A percentile compares a stretch with the other conserved stretches of the same genome.
Conservation (phyloP, 2,329 filamentous ascomycete genomes). For the Claviceps capensis region DNA sequence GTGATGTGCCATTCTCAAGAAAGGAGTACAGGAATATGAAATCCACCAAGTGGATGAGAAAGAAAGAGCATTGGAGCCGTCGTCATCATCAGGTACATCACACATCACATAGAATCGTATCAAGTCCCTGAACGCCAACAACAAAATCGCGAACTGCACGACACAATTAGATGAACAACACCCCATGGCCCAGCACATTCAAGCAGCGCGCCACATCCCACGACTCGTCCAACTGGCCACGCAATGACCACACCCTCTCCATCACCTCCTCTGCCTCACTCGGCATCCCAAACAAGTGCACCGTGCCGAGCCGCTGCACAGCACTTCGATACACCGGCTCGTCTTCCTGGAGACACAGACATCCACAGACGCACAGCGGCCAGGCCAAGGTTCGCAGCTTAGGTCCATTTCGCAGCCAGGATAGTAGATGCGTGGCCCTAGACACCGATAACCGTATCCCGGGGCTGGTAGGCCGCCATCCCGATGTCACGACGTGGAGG, state of each 20-base stretch:
- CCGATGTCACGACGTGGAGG: slow-evolving; percentile 32
- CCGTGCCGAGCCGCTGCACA: slow-evolving; percentile 25
- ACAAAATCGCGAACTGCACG: background rate
- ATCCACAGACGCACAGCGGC: slow-evolving; percentile 29
- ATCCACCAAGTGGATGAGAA: too few relatives aligned
- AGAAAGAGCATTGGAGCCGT: too few relatives aligned
- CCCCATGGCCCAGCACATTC: slow-evolving; percentile 24
- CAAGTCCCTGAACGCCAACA: too few relatives aligned
- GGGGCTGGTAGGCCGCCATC: slow-evolving; percentile 33
- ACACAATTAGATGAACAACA: slow-evolving; percentile 22
- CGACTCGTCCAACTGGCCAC: slow-evolving; percentile 24
- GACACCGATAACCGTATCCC: slow-evolving; percentile 25
- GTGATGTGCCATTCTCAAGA: too few relatives aligned
- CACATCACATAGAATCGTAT: background rate
- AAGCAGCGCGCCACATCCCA: slow-evolving; percentile 33
- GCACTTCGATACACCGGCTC: slow-evolving; percentile 29
- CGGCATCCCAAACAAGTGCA: slow-evolving; percentile 32
- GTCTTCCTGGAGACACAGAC: slow-evolving; percentile 24
- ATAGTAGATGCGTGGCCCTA: slow-evolving; percentile 21
- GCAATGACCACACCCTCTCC: slow-evolving; percentile 31
- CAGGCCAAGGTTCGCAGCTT: slow-evolving; percentile 24
- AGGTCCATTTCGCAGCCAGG: slow-evolving; percentile 15
- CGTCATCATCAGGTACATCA: background rate
- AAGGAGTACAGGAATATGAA: too few relatives aligned
- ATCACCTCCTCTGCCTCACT: slow-evolving; percentile 29